Evolutionary conservation across 2,329 filamentous ascomycete genomes (phyloP), one percentile per base, ranked within the genome.

Genomic region (Triangularia setosa): DNA sequence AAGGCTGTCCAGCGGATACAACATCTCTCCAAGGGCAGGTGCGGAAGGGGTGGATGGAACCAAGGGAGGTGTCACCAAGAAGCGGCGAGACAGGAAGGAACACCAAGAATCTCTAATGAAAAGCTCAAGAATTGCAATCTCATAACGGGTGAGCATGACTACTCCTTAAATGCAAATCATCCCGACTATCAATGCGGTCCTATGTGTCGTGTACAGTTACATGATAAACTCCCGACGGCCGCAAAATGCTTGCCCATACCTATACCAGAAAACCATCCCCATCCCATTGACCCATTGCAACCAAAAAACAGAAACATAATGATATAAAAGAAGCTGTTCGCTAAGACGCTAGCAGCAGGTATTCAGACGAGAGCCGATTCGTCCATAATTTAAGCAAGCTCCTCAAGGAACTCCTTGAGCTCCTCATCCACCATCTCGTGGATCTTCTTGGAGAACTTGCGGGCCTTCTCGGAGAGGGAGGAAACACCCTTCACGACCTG

Each of bases 401-500:
- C 84, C 71, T 83, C 79, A 62, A 87, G 77, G 72, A 89, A 85
- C 73, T 84, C 80, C 76, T 84, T 78, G 55, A 88, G 77, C 79
- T 88, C 84, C 76, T 85, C 80, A 24, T 88, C 84, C 60, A 89
- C 82, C 35, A 87, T 75, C 68, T 86, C 78, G 72, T 87, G 83
- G 69, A 89, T 84, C 83, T 87, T 87, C 78, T 85, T 80, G 67
- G 84, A 83, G 68, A 89, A 76, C 80, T 87, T 82, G 78, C 86
- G 82, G 23, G 83, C 84, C 81, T 87, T 85, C 72, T 75, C 78
- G 62, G 81, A 78, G 66, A 86, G 74, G 28, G 79, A 74, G 73
- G 85, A 82, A 68, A 81, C 80, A 53, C 80, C 81, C 75, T 84
- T 81, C 69, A 82, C 78, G 60, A 87, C 77, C 76, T 86, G 81